Evolutionary conservation across 2,329 filamentous ascomycete genomes (phyloP), one percentile per base, ranked within the genome.

Genomic region (Colletotrichum liaoningense): DNA sequence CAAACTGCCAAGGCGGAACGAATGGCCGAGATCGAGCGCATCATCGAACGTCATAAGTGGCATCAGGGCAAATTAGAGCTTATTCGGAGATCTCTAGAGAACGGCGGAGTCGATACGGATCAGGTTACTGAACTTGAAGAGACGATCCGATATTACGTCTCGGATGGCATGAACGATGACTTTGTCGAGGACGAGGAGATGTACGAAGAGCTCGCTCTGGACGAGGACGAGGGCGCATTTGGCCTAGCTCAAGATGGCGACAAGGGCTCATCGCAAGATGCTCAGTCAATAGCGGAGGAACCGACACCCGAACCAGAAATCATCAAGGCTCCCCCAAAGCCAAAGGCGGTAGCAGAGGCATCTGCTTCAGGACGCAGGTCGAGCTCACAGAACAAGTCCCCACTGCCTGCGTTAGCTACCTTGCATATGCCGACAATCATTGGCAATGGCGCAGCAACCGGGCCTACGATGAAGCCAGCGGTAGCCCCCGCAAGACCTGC

Each of bases 21-120:
- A 73, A 92, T 98, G 86, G 91, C 94, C 67, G 93, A 97, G 81
- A 93, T 99, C 77, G 93, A 97, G 79, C 88, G 90, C 74, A 88
- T 93, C 78, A 95, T 95, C 77, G 97, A 99, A 82, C 92, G 93
- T 78, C 96, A 98, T 87, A 98, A 98, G 84, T 98, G 95, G 94
- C 97, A 99, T 81, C 94, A 97, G 80, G 91, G 92, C 76, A 98
- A 97, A 81, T 88, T 99, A 75, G 97, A 99, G 84, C 88, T 98
- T 72, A 91, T 98, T 79, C 91, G 96, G 79, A 92, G 97, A 77
- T 94, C 95, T 33, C 86, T 99, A 77, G 95, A 98, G 81, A 99
- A 99, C 80, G 96, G 95, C 70, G 94, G 93, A 75, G 90, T 98
- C 77, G 96, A 98, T 71, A 89, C 93, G 24, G 94, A 95, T 5